Evolutionary conservation across 2,329 filamentous ascomycete genomes (phyloP).

Genomic region (Colletotrichum graminicola): DNA sequence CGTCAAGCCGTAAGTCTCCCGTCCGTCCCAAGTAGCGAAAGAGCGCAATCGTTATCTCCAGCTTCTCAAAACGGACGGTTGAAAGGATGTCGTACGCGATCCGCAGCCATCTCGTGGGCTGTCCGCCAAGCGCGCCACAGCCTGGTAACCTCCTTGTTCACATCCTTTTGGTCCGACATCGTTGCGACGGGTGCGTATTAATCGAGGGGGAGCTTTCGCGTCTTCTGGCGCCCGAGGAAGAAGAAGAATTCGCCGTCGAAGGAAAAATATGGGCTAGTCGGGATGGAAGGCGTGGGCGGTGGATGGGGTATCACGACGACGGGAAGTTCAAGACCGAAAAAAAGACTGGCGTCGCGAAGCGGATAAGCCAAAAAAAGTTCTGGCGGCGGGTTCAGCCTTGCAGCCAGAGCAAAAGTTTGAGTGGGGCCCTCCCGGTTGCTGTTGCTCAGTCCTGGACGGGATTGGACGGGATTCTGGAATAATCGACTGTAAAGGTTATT

Average conservation of each 20-base stretch:
- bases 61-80: background rate
- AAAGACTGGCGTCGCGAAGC: conserved; percentile 38
- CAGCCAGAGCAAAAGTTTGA: conserved; percentile 33
- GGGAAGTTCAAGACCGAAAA: conserved; percentile 22
- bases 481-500: conserved; percentile 13
- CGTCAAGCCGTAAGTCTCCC: background rate
- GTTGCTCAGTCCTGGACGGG: conserved; percentile 22
- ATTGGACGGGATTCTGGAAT: conserved; percentile 29
- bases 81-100: conserved; percentile 75
- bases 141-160: conserved; percentile 69
- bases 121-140: conserved; percentile 97
- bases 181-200: conserved; percentile 29
- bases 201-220: background rate
- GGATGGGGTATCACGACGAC: conserved; percentile 9
- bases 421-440: conserved; percentile 18
- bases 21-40: background rate
- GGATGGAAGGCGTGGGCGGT: conserved; percentile 10
- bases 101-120: conserved; percentile 92
- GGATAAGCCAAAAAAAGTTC: conserved; percentile 37
- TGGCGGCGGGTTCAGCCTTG: conserved; percentile 38
- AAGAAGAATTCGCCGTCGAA: conserved; percentile 6
- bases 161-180: conserved; percentile 61
- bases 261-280: background rate
- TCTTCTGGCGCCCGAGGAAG: background rate
- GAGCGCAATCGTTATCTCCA: too few species aligned